Evolutionary conservation across 495 filamentous ascomycete genomes (phyloP).

Genomic region (Neurospora sp.): DNA sequence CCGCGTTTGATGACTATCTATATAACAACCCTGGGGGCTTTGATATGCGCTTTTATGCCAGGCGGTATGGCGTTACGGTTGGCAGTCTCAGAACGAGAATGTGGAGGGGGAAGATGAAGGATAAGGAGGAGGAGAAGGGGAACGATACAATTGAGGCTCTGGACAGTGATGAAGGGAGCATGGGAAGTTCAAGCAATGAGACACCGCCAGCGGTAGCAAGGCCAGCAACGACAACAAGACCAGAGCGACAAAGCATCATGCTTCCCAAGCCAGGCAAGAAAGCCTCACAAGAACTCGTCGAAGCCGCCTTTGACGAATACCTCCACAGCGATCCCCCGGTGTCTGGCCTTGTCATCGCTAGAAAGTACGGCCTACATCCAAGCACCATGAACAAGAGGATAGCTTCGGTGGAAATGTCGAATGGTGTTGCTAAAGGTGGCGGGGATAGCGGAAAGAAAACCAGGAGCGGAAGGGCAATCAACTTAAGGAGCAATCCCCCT

Average conservation of each 20-base stretch:
- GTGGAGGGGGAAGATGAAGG: not conserved
- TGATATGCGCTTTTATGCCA: not conserved
- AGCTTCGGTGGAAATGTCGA: not conserved
- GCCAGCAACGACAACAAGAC: not conserved
- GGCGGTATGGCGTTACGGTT: not conserved
- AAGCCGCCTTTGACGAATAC: not conserved
- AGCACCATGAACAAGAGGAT: not conserved
- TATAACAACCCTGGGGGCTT: not conserved
- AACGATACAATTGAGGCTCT: not conserved
- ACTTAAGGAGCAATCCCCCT: not conserved
- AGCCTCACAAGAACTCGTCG: not conserved
- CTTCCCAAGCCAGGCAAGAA: not conserved
- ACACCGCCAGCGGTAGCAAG: not conserved
- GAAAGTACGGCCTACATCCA: not conserved
- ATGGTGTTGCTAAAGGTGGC: not conserved
- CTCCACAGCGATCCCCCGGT: not conserved
- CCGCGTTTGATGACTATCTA: not conserved
- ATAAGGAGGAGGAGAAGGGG: not conserved
- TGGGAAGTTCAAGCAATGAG: not conserved
- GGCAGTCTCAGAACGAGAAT: not conserved
- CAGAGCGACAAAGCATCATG: not conserved
- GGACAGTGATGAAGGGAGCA: not conserved
- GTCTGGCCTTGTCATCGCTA: not conserved
- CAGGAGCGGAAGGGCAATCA: not conserved
- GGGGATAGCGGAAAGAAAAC: not conserved